phyloP scores from a whole-genome alignment of 441 rosid species.

The Geranium incanum region DNA sequence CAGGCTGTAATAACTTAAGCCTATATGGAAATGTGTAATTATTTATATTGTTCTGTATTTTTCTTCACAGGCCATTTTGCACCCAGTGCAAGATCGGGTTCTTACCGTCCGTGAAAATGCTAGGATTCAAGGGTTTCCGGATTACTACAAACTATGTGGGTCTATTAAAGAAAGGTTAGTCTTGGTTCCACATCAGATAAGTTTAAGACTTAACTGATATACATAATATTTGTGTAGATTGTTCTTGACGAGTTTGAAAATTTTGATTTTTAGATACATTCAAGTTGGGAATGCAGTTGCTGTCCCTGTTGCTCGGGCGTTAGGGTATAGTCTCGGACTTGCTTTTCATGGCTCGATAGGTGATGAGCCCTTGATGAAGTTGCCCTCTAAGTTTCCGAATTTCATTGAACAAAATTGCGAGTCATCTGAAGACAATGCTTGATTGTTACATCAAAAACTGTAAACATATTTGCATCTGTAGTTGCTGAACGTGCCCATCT shows the following conservation, averaged over 20 bases:
- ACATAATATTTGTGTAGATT: too few species aligned
- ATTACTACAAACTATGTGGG: conserved; percentile 51
- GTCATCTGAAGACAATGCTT: conserved; percentile 28
- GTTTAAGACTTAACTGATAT: too few species aligned
- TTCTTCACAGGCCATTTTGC: conserved; percentile 41
- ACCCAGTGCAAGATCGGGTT: conserved; percentile 63
- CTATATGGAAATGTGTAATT: not conserved
- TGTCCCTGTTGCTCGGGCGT: conserved; percentile 58
- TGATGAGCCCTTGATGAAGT: conserved; percentile 27
- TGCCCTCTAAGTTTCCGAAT: conserved; percentile 35
- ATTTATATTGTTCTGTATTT: too few species aligned
- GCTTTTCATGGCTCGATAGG: conserved; percentile 33
- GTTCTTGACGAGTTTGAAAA: not conserved
- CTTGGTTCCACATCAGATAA: not conserved
- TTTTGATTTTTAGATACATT: conserved; percentile 34
- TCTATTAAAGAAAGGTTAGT: conserved; percentile 57
- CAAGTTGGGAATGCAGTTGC: conserved; percentile 81
- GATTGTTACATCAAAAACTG: not conserved
- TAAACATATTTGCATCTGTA: not conserved
- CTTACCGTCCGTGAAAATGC: conserved; percentile 60
- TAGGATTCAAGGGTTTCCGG: conserved; percentile 64
- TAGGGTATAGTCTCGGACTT: conserved; percentile 45
- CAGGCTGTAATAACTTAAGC: not conserved
- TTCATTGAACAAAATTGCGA: conserved; percentile 16
- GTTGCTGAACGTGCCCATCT: not conserved